Base-by-base conservation (phyloP, 768 basidiomycete genomes). In the Pisolithus sp. region DNA sequence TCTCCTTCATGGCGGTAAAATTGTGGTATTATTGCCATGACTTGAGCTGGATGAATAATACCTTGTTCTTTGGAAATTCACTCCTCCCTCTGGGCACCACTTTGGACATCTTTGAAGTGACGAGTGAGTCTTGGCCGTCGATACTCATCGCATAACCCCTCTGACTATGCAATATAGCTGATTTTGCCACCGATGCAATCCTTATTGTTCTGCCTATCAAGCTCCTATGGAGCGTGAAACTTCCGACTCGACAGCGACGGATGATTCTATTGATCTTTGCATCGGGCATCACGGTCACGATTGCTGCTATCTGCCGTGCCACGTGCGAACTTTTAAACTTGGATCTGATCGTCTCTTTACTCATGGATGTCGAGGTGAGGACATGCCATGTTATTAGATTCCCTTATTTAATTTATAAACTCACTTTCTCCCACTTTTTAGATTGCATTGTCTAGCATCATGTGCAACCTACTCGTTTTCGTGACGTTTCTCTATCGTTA, bases 131-230 rank as follows among this genome's bases (percentile, higher is more conserved):
- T n/a, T n/a, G n/a, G n/a, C n/a, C n/a, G 28, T 21, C 28, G 18
- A 31, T 26, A 15, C 20, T 47, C 24, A 34, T 38, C n/a, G 20
- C 7, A 12, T 26, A 26, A n/a, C 13, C 9, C 12, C 20, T 24
- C 38, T 44, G 26, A 50, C 20, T 41, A 5, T 46, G n/a, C 41
- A 31, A 2, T 4, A 46, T 44, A 64, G 62, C 53, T 17, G 56
- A 66, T 28, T 41, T 66, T 28, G 20, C 64, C 9, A 57, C 60
- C 10, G 62, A 57, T 36, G 34, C 37, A 13, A 48, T 44, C n/a
- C 37, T 59, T 8, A 47, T 64, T 28, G 9, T 21, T 45, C 34
- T 60, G 42, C 48, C 58, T 7, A 49, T 59, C n/a, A 5, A 40
- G 46, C 26, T 31, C 1, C 30, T 58, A 18, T 52, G 44, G 45